Percentiles rank a stretch among this genome's conserved stretches.
Conservation (phyloP, 495 filamentous ascomycete genomes). For the Pyrenula massariospora region DNA sequence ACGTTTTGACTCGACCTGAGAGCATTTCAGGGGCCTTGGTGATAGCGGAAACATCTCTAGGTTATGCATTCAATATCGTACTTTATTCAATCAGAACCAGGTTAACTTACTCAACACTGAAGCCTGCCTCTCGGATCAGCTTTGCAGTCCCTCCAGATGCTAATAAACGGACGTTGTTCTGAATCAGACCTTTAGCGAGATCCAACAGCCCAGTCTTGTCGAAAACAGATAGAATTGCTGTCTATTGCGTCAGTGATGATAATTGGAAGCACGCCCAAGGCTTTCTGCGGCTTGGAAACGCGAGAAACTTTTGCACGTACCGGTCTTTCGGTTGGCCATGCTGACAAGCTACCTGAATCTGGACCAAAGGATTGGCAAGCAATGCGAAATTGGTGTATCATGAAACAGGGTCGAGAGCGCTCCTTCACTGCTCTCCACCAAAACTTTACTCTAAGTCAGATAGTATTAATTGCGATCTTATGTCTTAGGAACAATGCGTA, state of each 20-base stretch:
- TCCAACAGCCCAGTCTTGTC: constrained; percentile 97
- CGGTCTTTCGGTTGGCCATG: background rate
- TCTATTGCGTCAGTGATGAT: constrained; percentile 15
- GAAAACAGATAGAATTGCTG: constrained; percentile 94
- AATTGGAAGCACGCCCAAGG: constrained; percentile 7
- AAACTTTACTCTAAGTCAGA: no score
- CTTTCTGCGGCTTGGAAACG: constrained; percentile 9
- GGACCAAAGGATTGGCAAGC: no score
- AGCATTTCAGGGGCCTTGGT: constrained; percentile 99
- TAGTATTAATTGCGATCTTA: no score
- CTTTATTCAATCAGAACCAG: background rate
- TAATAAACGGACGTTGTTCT: constrained; percentile 83
- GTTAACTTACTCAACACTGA: constrained; percentile 71
- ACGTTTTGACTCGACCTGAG: constrained; percentile 88
- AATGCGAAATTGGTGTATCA: no score
- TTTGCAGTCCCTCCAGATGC: constrained; percentile 89
- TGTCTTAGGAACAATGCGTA: no score
- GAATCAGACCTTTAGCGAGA: constrained; percentile 84
- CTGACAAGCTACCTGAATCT: background rate
- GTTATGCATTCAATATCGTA: no score
- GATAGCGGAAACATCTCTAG: constrained; percentile 88
- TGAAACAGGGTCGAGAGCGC: no score
- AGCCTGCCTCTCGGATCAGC: constrained; percentile 90
- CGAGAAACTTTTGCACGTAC: background rate
- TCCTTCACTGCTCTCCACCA: no score